phyloP scores from a whole-genome alignment of 805 yeast genomes.

The Komagataella ulmi region DNA sequence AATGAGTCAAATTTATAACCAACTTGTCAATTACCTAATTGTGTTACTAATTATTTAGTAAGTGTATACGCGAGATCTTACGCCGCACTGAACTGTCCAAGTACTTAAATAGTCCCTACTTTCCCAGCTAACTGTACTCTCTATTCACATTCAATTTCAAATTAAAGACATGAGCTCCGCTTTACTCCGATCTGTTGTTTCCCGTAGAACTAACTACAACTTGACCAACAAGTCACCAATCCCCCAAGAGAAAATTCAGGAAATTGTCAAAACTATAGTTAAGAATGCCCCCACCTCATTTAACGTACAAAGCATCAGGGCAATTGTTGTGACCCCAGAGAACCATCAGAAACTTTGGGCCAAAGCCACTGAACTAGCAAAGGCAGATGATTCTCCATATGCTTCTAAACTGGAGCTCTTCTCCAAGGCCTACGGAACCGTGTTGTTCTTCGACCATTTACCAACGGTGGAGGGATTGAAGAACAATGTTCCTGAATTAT shows the following conservation, averaged over 20 bases:
- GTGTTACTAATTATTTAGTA: neutral
- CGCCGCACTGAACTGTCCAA: neutral
- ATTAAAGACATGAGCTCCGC: slow-evolving; percentile 2
- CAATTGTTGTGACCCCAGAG: slow-evolving; percentile 30
- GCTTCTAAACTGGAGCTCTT: slow-evolving; percentile 8
- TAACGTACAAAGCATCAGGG: slow-evolving; percentile 38
- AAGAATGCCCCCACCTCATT: slow-evolving; percentile 37
- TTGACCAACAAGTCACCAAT: slow-evolving; percentile 26
- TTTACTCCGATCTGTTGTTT: slow-evolving; percentile 18
- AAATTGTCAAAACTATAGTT: slow-evolving; percentile 27
- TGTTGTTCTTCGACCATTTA: slow-evolving; percentile 28
- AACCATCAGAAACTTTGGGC: slow-evolving; percentile 33
- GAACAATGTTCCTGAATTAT: slow-evolving; percentile 24
- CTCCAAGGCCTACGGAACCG: slow-evolving; percentile 34
- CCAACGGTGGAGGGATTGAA: slow-evolving; percentile 23
- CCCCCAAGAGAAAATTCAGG: slow-evolving; percentile 23
- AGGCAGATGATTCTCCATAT: slow-evolving; percentile 22
- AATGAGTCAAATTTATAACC: neutral
- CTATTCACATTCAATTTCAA: neutral
- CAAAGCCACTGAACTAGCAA: slow-evolving; percentile 22
- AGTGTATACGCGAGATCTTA: neutral
- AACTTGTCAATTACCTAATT: neutral
- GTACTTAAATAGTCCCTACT: neutral
- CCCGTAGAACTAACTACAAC: slow-evolving; percentile 35
- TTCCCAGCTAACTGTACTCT: neutral